Conservation (phyloP, 371 early-diverging fungal species). For the Mucor racemosus region DNA sequence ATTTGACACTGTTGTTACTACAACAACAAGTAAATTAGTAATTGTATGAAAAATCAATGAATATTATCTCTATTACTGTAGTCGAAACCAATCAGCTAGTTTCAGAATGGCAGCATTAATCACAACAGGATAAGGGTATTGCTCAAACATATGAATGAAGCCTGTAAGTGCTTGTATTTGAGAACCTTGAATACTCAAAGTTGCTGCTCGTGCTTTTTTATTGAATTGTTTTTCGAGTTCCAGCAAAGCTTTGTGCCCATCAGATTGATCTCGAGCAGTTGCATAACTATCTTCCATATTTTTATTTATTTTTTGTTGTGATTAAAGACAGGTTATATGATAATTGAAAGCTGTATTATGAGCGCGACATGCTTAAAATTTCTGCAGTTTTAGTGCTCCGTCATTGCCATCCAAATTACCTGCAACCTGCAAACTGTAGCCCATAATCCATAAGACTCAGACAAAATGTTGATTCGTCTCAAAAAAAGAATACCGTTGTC, state of each 20-base stretch:
- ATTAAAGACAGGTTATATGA: no score
- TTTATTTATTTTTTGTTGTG: no score
- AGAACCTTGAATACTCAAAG: slow-evolving; percentile 43
- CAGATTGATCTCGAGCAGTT: slow-evolving; percentile 26
- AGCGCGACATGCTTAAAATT: no score
- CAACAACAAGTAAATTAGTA: neutral
- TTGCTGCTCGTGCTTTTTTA: slow-evolving; percentile 41
- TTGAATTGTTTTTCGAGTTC: slow-evolving; percentile 47
- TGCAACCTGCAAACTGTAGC: no score
- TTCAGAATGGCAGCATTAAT: slow-evolving; percentile 64
- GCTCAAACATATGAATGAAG: slow-evolving; percentile 57
- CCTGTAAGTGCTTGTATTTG: slow-evolving; percentile 60
- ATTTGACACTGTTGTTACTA: slow-evolving; percentile 59
- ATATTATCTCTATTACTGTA: slow-evolving; percentile 35
- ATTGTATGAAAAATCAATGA: neutral
- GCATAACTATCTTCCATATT: slow-evolving; percentile 9
- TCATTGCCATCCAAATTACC: no score
- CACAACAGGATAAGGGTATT: slow-evolving; percentile 59
- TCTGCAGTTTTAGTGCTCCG: no score
- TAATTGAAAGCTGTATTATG: no score
- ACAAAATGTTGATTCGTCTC: no score
- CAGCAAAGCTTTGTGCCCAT: slow-evolving; percentile 46
- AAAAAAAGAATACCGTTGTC: no score
- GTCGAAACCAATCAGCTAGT: slow-evolving; percentile 63
- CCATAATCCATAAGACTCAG: no score